Evolutionary conservation across 192 early-diverging fungal species (phyloP), one percentile per base, ranked within the genome.

Genomic region (Gigaspora rosea): DNA sequence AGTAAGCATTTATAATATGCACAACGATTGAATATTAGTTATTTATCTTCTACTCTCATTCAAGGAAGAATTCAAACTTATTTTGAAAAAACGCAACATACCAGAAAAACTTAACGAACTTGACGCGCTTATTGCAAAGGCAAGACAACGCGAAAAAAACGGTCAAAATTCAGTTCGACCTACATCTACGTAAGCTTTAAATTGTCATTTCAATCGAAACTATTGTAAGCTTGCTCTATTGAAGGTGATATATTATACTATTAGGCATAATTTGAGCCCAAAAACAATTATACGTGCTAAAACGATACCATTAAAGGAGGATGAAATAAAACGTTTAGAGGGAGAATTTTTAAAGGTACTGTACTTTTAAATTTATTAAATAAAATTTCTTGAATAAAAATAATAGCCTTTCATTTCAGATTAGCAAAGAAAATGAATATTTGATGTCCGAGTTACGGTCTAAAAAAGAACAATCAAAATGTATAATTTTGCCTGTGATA

Each of bases 291-390:
- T 68, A 46, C 18, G 66, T 15, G 66, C 66, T 12, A 68, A 68
- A 20, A 68, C n/a, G 16, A 48, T 68, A 48, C 66, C 66, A 3
- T 15, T 49, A 11, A 68, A 68, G 49, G 18, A 48, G 1, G 66
- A 68, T 48, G 66, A 68, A 68, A 4, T 47, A 16, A 68, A 16
- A 68, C 41, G 27, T 68, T 68, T 68, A 22, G 46, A 68, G 22
- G n/a, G 22, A 8, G 66, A 68, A 68, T 68, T 49, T 68, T 68
- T 48, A 68, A 68, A 49, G 66, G 66, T 68, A 65, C 18, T 5
- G 9, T 33, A 15, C 2, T 41, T 33, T 15, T 33, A 0, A 64
- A 64, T 36, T 64, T 33, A 64, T 64, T 35, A 12, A 12, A 10
- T 2, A 18, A 36, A 0, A 65, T 41, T 65, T 36, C 16, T n/a